phyloP scores from a whole-genome alignment of 331 rosid genomes.

The Erythrophleum ivorense region DNA sequence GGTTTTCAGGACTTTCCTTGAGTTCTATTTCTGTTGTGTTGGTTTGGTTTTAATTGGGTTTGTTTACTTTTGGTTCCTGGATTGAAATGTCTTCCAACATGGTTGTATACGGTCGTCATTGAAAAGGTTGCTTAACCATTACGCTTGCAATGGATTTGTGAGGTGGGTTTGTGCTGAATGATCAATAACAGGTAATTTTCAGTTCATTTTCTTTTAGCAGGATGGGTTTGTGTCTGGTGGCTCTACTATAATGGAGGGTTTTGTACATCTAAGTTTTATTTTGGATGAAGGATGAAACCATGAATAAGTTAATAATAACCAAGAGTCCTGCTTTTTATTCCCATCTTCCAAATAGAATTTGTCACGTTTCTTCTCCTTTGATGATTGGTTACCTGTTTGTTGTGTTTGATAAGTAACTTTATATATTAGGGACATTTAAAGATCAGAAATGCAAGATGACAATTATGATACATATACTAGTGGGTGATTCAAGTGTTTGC shows the following conservation, averaged over 20 bases:
- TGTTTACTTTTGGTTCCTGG: slow-evolving; percentile 26
- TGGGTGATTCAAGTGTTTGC: not conserved
- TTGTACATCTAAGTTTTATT: slow-evolving; percentile 2
- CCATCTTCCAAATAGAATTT: not conserved
- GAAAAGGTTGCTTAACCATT: slow-evolving; percentile 28
- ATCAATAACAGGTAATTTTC: slow-evolving; percentile 31
- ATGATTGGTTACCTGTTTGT: not conserved
- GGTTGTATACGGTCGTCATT: slow-evolving; percentile 12
- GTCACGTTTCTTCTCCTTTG: not conserved
- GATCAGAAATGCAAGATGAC: slow-evolving; percentile 17
- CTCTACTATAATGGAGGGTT: slow-evolving; percentile 5
- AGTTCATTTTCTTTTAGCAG: slow-evolving; percentile 23
- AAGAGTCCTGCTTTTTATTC: slow-evolving; percentile 5
- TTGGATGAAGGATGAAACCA: not conserved
- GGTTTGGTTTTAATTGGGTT: not conserved
- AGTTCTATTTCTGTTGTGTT: slow-evolving; percentile 35
- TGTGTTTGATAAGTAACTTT: slow-evolving; percentile 3
- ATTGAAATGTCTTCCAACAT: slow-evolving; percentile 3
- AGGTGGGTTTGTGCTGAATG: slow-evolving; percentile 22
- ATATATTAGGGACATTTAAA: slow-evolving; percentile 14
- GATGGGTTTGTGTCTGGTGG: not conserved
- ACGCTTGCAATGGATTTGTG: slow-evolving; percentile 29
- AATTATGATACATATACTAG: slow-evolving; percentile 28
- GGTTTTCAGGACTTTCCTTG: slow-evolving; percentile 30
- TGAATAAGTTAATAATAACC: slow-evolving; percentile 16